Base-by-base conservation (phyloP, 768 basidiomycete genomes). In the Imleria badia region DNA sequence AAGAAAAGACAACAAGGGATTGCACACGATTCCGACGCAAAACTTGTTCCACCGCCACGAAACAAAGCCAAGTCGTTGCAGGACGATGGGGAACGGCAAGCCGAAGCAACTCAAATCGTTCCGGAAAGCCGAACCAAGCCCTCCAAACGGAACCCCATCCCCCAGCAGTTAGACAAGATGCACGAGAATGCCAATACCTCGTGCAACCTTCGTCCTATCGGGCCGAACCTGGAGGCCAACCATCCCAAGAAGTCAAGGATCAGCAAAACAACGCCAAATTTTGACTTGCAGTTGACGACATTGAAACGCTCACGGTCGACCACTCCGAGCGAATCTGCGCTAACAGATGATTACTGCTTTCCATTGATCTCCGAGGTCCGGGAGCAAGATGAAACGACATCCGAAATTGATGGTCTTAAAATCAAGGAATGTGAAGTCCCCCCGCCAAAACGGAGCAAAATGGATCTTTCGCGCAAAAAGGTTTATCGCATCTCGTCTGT, bases 211-310 rank as follows among this genome's bases (percentile, higher is more conserved):
- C 67, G 71, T 33, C 62, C 78, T 23, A 64, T 68, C 8, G 66
- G 72, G 17, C 72, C 73, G 48, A 75, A 77, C 26, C 62, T 81
- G 63, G 85, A 81, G n/a, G 70, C 73, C 10, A 46, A 56, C 20
- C 34, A 14, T n/a, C 43, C 46, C 8, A 55, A 45, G 48, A 51
- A 39, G 46, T 39, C 49, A 20, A 49, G 45, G 35, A 43, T n/a
- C 15, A 36, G 20, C n/a, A 74, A 60, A 55, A 36, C 67, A 9
- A 55, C 60, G 3, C 75, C 79, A 23, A 73, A 81, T 55, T 83
- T 83, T 56, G 74, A 81, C 54, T 58, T 86, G 22, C 72, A 81
- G 47, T 77, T 86, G 44, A 66, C 79, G 43, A 60, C 64, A 42
- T 48, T 65, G 47, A 52, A 59, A 58, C 56, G 67, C 60, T 54